Evolutionary conservation across 2,329 filamentous ascomycete species (phyloP).

Genomic region (Cladosporium sp.): DNA sequence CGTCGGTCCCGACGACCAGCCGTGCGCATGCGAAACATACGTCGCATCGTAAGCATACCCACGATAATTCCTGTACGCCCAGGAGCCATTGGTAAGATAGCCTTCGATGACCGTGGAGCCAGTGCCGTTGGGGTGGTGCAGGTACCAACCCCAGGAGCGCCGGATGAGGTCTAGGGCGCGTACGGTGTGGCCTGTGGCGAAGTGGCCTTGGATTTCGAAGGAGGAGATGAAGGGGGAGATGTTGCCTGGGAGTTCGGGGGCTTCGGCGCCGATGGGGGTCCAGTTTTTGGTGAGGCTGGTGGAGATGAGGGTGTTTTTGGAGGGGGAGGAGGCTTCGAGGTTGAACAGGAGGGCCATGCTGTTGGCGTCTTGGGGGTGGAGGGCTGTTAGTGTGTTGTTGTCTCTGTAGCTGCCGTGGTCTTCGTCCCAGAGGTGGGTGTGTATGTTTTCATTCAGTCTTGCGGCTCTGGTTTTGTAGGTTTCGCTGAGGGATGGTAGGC

Average conservation of each 20-base stretch:
- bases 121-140: conserved; percentile 55
- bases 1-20: conserved; percentile 54
- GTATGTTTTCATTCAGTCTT: conserved; percentile 35
- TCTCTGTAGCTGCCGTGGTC: conserved; percentile 38
- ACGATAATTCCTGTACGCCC: conserved; percentile 42
- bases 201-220: conserved; percentile 50
- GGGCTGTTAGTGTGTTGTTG: conserved; percentile 34
- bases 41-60: conserved; percentile 35
- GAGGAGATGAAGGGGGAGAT: conserved; percentile 51
- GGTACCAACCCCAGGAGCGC: conserved; percentile 56
- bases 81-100: conserved; percentile 46
- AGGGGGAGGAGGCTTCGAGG: conserved; percentile 35
- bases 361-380: conserved; percentile 53
- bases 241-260: conserved; percentile 48
- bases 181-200: conserved; percentile 42
- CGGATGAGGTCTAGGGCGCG: conserved; percentile 47
- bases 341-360: conserved; percentile 44
- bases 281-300: conserved; percentile 38
- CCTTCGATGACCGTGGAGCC: conserved; percentile 56
- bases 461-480: conserved; percentile 53
- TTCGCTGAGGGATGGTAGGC: conserved; percentile 43
- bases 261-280: conserved; percentile 49
- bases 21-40: conserved; percentile 54
- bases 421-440: conserved; percentile 27
- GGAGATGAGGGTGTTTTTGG: conserved; percentile 31